phyloP scores from a whole-genome alignment of 148 eudicot species.

The Simmondsia chinensis region DNA sequence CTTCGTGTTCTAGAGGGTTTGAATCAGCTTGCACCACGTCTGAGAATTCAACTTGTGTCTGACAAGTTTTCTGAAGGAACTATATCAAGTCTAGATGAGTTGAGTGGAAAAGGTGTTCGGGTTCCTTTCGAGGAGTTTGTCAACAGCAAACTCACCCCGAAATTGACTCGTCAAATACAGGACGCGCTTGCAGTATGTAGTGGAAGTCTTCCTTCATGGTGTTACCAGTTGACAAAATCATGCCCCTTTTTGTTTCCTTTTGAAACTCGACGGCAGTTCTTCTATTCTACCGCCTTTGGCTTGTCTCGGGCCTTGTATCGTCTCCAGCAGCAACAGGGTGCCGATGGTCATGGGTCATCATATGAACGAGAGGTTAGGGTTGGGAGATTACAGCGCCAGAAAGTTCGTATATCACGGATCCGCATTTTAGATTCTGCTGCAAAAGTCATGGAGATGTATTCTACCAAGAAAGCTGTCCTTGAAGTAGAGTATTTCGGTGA shows the following conservation, averaged over 20 bases:
- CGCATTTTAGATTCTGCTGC: slow-evolving; percentile 96
- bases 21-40: slow-evolving; percentile 94
- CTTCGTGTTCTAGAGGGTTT: slow-evolving; percentile 84
- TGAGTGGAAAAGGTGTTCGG: slow-evolving; percentile 35
- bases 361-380: slow-evolving; percentile 87
- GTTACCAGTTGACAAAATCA: slow-evolving; percentile 89
- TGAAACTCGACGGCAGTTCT: slow-evolving; percentile 89
- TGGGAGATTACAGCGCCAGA: slow-evolving; percentile 92
- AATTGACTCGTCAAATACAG: slow-evolving; percentile 90
- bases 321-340: slow-evolving; percentile 97
- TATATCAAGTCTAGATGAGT: slow-evolving; percentile 47
- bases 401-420: slow-evolving; percentile 92
- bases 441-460: slow-evolving; percentile 99
- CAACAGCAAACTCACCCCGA: slow-evolving; percentile 87
- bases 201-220: slow-evolving; percentile 98
- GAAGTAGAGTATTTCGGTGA: slow-evolving; percentile 99
- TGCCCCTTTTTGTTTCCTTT: slow-evolving; percentile 98
- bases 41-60: slow-evolving; percentile 54
- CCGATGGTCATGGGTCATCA: slow-evolving; percentile 84
- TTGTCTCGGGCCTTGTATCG: slow-evolving; percentile 86
- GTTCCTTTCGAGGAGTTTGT: slow-evolving; percentile 72
- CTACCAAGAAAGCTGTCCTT: slow-evolving; percentile 96
- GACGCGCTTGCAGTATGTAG: slow-evolving; percentile 97
- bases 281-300: slow-evolving; percentile 97
- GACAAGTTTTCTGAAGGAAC: slow-evolving; percentile 74